Base-by-base conservation (phyloP, 306 rosid species). In the Leucaena leucocephala region DNA sequence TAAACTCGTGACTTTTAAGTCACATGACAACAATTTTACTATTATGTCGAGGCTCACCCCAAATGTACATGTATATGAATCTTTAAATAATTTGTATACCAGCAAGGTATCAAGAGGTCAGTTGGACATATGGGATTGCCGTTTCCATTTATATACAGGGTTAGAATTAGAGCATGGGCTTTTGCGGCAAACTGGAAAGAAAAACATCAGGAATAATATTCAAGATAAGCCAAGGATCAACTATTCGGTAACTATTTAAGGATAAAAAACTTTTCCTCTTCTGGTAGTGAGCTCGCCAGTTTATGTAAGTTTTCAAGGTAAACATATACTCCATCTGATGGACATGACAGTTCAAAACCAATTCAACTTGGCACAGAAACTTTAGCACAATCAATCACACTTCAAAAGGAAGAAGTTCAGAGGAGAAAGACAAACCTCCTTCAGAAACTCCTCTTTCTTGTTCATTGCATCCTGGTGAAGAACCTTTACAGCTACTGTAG, bases 401-500 rank as follows among this genome's bases (percentile, higher is more conserved):
- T 65, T 77, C 71, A 75, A 75, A 83, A n/a, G 62, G 78, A 75
- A 74, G 68, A 71, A 72, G 17, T 38, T 27, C 40, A 66, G 27
- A 71, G 46, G 78, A 69, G 57, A 64, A 38, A 71, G 68, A 34
- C 22, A 75, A 80, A 95, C 98, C 98, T 95, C 98, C 82, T 82
- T 95, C 69, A 95, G 85, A 81, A 95, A 95, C 87, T 95, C 98
- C 14, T 91, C 89, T 80, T 83, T 92, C 89, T 90, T 91, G 80
- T 88, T 82, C 33, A 75, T 65, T 68, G 88, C 85, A 11, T 85
- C 88, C 33, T 72, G 83, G 49, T 71, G 90, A 77, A 91, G 86
- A 87, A 91, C 91, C 90, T 95, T 95, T 38, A 95, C 87, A 75
- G 98, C 98, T 46, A 89, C 98, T 10, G 95, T 90, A 65, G 97